Base-by-base conservation (phyloP, 805 yeast species). In the Candida rishiriensis region DNA sequence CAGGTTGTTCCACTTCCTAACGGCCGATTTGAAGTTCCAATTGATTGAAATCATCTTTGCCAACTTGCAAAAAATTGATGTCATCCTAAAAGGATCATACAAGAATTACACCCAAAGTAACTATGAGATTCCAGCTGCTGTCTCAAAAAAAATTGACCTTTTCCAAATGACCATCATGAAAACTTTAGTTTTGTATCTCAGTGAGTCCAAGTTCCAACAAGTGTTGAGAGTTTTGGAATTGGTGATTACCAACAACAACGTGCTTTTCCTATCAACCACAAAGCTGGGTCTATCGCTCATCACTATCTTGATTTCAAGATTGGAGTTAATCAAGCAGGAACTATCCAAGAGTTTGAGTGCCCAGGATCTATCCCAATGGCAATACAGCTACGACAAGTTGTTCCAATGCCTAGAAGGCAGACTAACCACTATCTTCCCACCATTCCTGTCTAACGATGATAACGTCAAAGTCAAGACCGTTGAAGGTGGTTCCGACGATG, bases 241-340 rank as follows among this genome's bases (percentile, higher is more conserved):
- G 40, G 65, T 88, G 54, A 76, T 87, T 42, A 81, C 79, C 46
- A 83, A 80, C 57, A 84, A 85, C 60, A 83, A 83, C 55, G 79
- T 84, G 31, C 74, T 85, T 10, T 62, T 86, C 79, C 73, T 79
- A n/a, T 70, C 78, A 3, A 76, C 84, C 3, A 76, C 83, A 37
- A 87, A 85, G 65, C 76, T 88, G 52, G 97, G 98, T 16, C 76
- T 89, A 55, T 84, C 96, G 11, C 71, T 91, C 44, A 76, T 91
- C 43, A 91, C 97, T 0, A 87, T 95, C n/a, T 71, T 91, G 50
- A 80, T 90, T 46, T 88, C 97, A 4, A 80, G 97, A 57, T 91
- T 96, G 30, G 97, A 91, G 64, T 77, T 90, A 56, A 85, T 91
- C 57, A 83, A 84, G 58, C 97, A 95, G 61, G 96, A 90, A 59